A percentile compares a stretch with the other conserved stretches of the same genome.
These are phyloP conservation scores for Candida ponderosae DNA, from an alignment of 805 yeast species.

Conservation along the genomic window DNA sequence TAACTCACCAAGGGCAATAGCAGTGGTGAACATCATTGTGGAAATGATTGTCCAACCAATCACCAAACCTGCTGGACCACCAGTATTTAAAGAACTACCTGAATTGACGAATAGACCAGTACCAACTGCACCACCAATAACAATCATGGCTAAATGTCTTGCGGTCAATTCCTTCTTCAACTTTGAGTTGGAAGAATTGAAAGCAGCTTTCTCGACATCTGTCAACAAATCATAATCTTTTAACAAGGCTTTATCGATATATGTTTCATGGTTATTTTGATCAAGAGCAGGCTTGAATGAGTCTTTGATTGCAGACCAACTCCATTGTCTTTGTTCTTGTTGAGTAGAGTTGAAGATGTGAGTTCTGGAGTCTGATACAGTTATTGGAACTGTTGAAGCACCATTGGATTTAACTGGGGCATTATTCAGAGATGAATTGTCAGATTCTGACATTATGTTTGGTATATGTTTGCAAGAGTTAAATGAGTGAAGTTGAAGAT, in stretches of 20 bases:
- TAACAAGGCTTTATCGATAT: slow-evolving; percentile 7
- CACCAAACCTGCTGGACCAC: slow-evolving; percentile 53
- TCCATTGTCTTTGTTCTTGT: too few species aligned
- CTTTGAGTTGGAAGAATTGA: slow-evolving; percentile 29
- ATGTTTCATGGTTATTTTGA: slow-evolving; percentile 10
- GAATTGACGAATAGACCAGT: slow-evolving; percentile 63
- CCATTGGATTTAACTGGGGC: too few species aligned
- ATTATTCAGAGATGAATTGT: too few species aligned
- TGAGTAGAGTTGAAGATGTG: too few species aligned
- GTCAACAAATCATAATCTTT: slow-evolving; percentile 17
- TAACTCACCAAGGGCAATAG: slow-evolving; percentile 53
- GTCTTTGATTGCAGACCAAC: slow-evolving; percentile 39
- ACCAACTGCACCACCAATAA: slow-evolving; percentile 65
- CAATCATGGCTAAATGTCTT: slow-evolving; percentile 63
- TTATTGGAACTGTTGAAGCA: too few species aligned
- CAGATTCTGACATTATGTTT: too few species aligned
- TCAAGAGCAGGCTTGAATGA: slow-evolving; percentile 33
- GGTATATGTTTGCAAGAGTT: too few species aligned
- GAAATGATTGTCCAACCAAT: slow-evolving; percentile 53
- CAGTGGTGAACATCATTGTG: slow-evolving; percentile 46
- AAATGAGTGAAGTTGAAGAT: too few species aligned
- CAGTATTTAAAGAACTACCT: slow-evolving; percentile 43
- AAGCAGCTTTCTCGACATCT: slow-evolving; percentile 29
- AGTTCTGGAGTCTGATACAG: too few species aligned
- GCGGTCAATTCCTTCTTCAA: slow-evolving; percentile 22